Evolutionary conservation across 2,329 filamentous ascomycete genomes (phyloP), one percentile per base, ranked within the genome.

Genomic region (Exophiala aquamarina): DNA sequence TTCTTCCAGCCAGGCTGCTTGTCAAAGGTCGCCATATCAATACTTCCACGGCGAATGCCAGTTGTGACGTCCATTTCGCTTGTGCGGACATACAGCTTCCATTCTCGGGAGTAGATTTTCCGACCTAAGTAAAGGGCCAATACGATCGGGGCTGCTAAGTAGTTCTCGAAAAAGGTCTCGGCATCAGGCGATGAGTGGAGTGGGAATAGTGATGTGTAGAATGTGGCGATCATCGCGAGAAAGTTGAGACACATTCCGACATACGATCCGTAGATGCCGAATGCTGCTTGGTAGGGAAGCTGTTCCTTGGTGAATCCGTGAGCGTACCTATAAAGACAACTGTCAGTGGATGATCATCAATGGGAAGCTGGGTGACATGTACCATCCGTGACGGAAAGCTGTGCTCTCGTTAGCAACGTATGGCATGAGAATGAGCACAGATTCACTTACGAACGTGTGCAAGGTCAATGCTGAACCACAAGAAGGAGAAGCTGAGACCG

Each of bases 141-240:
- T 17, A 74, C 66, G 28, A 76, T 66, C 20, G 72, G 70, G n/a
- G 66, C 55, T 14, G 73, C 73, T 5, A 77, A 70, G 56, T 74
- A 77, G 28, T 64, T 60, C 40, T 66, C 42, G 61, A 77, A 77
- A 63, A 77, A 77, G 6, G 55, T 56, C 39, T 68, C 54, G 1
- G 68, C 70, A 32, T 66, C 65, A 33, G 63, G 66, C 11, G 14
- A 31, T 1, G 20, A 37, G 18, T 73, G 78, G 35, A 93, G 77
- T 3, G 91, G 91, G 64, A 84, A 91, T 3, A 87, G 83, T 17
- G 87, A 89, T 38, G 87, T 84, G 87, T 90, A 96, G 72, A 95
- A 92, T 64, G 95, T 90, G 2, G 88, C 88, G 37, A 87, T 65
- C 23, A 96, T 76, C 26, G 95, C 83, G 26, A 92, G 69, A 14